These are phyloP conservation scores for Cymbopogon citratus DNA, from an alignment of 176 grass and related monocot genomes.

Conservation along the genomic window DNA sequence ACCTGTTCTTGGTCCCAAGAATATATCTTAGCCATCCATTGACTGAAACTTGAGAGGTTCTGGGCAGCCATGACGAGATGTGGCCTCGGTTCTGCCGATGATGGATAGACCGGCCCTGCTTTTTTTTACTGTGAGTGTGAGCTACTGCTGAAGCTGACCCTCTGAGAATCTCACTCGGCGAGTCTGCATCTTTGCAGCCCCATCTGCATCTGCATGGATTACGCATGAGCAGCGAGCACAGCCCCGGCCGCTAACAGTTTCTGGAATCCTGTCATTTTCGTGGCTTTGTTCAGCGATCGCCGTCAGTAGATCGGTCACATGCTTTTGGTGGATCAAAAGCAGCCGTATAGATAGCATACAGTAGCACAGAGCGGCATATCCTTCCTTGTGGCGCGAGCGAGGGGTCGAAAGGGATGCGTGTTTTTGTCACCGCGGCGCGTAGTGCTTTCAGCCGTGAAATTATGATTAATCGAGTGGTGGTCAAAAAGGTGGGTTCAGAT, in stretches of 20 bases:
- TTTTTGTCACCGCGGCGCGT: not conserved
- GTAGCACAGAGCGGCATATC: not conserved
- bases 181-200: not conserved
- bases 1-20: not conserved
- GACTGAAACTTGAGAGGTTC: conserved; percentile 16
- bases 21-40: conserved; percentile 5
- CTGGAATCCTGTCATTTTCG: conserved; percentile 26
- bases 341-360: not conserved
- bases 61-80: not conserved
- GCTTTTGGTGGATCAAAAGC: conserved; percentile 30
- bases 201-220: conserved; percentile 34
- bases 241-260: not conserved
- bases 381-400: not conserved
- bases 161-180: conserved; percentile 20
- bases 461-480: conserved; percentile 11
- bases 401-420: not conserved
- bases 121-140: not conserved
- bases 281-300: conserved; percentile 37
- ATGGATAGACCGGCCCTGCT: not conserved
- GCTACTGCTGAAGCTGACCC: not conserved
- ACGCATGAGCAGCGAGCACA: not conserved
- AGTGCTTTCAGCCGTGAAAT: not conserved
- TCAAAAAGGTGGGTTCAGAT: not conserved
- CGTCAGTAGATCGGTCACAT: conserved; percentile 44
- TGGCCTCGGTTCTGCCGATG: not conserved